Conservation (phyloP, 2,329 filamentous ascomycete genomes). For the Microdochium bolleyi region DNA sequence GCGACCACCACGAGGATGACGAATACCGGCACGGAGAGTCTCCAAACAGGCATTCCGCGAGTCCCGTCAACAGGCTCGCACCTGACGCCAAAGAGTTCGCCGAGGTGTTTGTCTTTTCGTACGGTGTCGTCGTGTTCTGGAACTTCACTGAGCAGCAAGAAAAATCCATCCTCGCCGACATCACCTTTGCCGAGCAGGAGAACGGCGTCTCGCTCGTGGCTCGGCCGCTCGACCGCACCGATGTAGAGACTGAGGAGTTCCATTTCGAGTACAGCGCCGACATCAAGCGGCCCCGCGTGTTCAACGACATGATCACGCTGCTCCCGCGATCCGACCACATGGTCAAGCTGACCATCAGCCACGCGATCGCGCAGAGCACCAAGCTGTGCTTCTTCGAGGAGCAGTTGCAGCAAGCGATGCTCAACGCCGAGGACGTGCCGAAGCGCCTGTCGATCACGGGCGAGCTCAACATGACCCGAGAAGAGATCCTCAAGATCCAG, state of each 20-base stretch:
- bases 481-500: conserved; percentile 86
- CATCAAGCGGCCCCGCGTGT: conserved; percentile 81
- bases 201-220: conserved; percentile 61
- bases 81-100: conserved; percentile 73
- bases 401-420: conserved; percentile 90
- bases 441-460: conserved; percentile 84
- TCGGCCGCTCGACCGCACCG: conserved; percentile 73
- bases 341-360: conserved; percentile 97
- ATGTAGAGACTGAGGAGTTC: conserved; percentile 97
- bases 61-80: conserved; percentile 51
- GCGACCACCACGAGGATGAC: conserved; percentile 20
- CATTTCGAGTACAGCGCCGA: conserved; percentile 93
- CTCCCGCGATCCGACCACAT: conserved; percentile 88
- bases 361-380: conserved; percentile 94
- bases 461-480: conserved; percentile 81
- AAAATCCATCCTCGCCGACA: conserved; percentile 89
- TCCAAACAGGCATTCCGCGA: conserved; percentile 22
- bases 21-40: conserved; percentile 20
- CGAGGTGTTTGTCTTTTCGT: conserved; percentile 96
- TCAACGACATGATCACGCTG: conserved; percentile 99
- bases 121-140: conserved; percentile 97
- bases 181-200: conserved; percentile 76
- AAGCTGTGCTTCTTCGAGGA: conserved; percentile 96
- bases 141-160: conserved; percentile 96
- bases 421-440: conserved; percentile 84